Evolutionary conservation across 2,329 filamentous ascomycete genomes (phyloP), one percentile per base, ranked within the genome.

Genomic region (Calonectria hongkongensis): DNA sequence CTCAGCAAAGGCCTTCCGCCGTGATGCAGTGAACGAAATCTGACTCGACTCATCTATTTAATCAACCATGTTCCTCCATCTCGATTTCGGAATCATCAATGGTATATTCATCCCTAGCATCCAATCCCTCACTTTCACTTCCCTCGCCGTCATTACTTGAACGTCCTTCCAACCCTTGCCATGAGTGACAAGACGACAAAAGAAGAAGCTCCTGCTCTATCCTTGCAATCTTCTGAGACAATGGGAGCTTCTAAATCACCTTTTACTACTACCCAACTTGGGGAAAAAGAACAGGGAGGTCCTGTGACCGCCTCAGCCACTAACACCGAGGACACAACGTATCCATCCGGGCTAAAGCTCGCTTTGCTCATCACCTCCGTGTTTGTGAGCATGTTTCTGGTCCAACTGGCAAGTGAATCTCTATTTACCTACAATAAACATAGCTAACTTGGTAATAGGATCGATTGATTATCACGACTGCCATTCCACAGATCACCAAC

Each of bases 401-500:
- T 60, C 25, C 39, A 36, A 27, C 21, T 60, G 6, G 54, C 18
- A 2, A 16, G 54, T 28, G 25, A 4, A 56, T 2, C 13, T 4
- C 3, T 13, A 3, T 54, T 2, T 28, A 9, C 41, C 13, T 41
- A 13, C 9, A 15, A 21, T 6, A 10, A 0, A 2, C 16, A 18
- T 2, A 3, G 1, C 33, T 60, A 10, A 60, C 54, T 12, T 9
- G 12, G 7, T n/a, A 2, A 2, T 16, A 60, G 54, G 54, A 60
- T 21, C 54, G 54, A 3, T n/a, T 60, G 41, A 60, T 60, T 21
- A 60, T 60, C 36, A 60, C 54, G 2, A 60, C 54, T 15, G 54
- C 54, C 1, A 79, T 82, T 9, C 81, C 81, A 10, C 74, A 76
- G 67, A 83, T 83, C 60, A 82, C 81, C 1, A 79, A 82, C 64